phyloP scores from a whole-genome alignment of 495 filamentous ascomycete genomes.

The Trichoderma orchidacearum region DNA sequence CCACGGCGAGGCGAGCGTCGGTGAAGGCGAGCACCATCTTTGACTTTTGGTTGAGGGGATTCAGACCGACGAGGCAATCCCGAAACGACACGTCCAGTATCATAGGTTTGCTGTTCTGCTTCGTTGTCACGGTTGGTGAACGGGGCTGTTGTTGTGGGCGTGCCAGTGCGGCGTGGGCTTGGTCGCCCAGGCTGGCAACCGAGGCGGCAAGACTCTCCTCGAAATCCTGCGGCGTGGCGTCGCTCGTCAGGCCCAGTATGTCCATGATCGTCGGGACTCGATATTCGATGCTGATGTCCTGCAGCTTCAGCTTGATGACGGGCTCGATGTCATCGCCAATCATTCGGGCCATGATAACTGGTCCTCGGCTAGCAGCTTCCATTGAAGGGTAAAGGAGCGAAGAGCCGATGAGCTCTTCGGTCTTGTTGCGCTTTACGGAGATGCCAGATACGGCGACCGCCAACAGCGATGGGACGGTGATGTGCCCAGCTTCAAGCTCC shows the following conservation, averaged over 20 bases:
- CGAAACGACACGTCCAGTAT: conserved; percentile 60
- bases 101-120: conserved; percentile 22
- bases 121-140: neutral
- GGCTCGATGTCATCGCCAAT: conserved; percentile 92
- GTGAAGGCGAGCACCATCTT: conserved; percentile 69
- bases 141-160: neutral
- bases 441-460: conserved; percentile 57
- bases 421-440: conserved; percentile 43
- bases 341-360: conserved; percentile 49
- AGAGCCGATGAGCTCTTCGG: conserved; percentile 51
- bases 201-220: conserved; percentile 66
- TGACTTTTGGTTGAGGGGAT: conserved; percentile 60
- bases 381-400: conserved; percentile 20
- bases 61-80: conserved; percentile 75
- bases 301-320: conserved; percentile 71
- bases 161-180: conserved; percentile 29
- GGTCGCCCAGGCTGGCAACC: conserved; percentile 60
- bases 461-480: conserved; percentile 67
- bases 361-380: conserved; percentile 3
- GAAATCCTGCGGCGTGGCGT: conserved; percentile 57
- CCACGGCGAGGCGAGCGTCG: conserved; percentile 51
- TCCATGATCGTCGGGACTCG: conserved; percentile 68
- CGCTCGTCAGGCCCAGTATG: conserved; percentile 53
- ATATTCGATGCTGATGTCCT: conserved; percentile 74
- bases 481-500: conserved; percentile 63